These are phyloP conservation scores for Rhinocladiella mackenziei DNA, from an alignment of 2,329 filamentous ascomycete species.

Conservation along the genomic window DNA sequence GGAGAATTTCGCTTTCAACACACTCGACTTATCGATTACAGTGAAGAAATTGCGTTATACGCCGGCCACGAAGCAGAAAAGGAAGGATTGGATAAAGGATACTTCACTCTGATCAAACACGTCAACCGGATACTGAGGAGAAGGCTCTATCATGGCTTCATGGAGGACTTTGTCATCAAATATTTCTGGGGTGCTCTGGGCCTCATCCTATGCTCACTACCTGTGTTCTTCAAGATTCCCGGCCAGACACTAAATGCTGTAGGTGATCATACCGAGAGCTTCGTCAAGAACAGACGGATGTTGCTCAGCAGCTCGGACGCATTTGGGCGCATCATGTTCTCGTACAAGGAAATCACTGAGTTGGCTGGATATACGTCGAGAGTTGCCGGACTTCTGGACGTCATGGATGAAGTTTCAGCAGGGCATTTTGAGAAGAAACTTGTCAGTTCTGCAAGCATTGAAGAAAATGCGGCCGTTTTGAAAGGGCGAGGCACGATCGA, in stretches of 20 bases:
- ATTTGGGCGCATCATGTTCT: conserved; percentile 95
- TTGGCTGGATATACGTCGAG: conserved; percentile 91
- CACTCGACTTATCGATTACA: conserved; percentile 89
- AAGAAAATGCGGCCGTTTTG: conserved; percentile 77
- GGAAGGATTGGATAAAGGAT: conserved; percentile 93
- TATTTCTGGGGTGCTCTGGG: conserved; percentile 98
- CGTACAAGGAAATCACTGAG: conserved; percentile 95
- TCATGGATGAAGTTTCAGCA: conserved; percentile 87
- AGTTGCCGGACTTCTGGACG: conserved; percentile 81
- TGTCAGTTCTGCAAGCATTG: conserved; percentile 78
- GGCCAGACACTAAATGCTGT: conserved; percentile 54
- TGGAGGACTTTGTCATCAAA: conserved; percentile 99
- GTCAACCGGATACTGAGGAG: conserved; percentile 90
- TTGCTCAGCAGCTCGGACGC: conserved; percentile 90
- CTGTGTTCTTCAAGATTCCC: conserved; percentile 91
- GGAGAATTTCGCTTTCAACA: conserved; percentile 97
- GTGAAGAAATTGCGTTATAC: conserved; percentile 91
- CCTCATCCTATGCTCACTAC: conserved; percentile 84
- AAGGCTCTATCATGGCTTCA: conserved; percentile 94
- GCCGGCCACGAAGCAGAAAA: conserved; percentile 91
- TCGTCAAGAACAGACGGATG: conserved; percentile 91
- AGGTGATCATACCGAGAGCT: conserved; percentile 60
- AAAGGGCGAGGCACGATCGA: conserved; percentile 74
- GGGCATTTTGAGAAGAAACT: conserved; percentile 96
- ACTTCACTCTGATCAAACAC: conserved; percentile 98